These are phyloP conservation scores for Ceratocystis harringtonii DNA, from an alignment of 2,329 filamentous ascomycete species.

Conservation along the genomic window DNA sequence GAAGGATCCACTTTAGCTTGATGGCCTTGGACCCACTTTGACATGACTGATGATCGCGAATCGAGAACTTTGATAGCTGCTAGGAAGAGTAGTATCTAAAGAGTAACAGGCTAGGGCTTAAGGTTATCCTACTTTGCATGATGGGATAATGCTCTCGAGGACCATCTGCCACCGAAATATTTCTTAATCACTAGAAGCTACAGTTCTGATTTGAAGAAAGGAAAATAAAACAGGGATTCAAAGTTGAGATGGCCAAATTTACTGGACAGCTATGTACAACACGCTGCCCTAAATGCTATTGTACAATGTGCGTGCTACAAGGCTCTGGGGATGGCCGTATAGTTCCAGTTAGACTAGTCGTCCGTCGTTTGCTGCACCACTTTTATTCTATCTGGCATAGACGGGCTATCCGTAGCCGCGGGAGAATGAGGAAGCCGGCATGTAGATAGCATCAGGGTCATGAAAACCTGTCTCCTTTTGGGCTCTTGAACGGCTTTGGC, in stretches of 20 bases:
- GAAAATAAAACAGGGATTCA: background rate
- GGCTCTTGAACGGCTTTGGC: conserved; percentile 55
- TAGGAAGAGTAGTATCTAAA: too few species aligned
- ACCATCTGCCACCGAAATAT: too few species aligned
- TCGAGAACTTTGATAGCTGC: too few species aligned
- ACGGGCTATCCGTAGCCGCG: background rate
- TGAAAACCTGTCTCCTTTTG: conserved; percentile 76
- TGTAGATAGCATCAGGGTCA: conserved; percentile 22
- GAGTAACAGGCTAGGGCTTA: too few species aligned
- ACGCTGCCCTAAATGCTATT: background rate
- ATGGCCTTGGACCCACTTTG: too few species aligned
- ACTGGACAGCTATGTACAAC: background rate
- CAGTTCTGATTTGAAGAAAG: background rate
- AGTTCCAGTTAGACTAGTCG: background rate
- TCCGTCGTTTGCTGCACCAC: background rate
- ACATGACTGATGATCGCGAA: too few species aligned
- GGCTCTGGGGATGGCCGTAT: background rate
- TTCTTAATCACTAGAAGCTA: too few species aligned
- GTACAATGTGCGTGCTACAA: background rate
- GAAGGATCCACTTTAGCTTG: conserved; percentile 3
- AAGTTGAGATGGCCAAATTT: background rate
- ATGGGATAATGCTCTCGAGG: too few species aligned
- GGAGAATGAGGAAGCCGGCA: background rate
- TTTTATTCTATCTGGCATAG: too few species aligned
- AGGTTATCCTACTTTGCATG: too few species aligned